These are phyloP conservation scores for Spirogloea muscicola DNA, from an alignment of 139 green algal species.

Conservation along the genomic window DNA sequence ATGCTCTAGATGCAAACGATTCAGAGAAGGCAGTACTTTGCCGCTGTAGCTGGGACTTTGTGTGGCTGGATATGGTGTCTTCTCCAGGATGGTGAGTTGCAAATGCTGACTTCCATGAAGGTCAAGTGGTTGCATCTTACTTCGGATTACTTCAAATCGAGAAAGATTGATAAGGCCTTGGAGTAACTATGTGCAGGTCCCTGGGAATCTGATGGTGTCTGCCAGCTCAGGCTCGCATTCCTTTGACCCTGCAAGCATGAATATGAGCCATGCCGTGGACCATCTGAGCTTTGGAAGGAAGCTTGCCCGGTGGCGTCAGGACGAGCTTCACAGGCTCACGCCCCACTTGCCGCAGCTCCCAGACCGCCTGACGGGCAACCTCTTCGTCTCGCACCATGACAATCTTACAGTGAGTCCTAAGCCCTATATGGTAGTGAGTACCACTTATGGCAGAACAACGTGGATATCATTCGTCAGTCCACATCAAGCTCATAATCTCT, in stretches of 20 bases:
- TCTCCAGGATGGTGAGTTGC: too few species aligned
- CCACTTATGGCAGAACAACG: neutral
- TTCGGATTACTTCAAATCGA: too few species aligned
- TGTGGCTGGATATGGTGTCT: too few species aligned
- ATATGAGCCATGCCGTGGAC: constrained; percentile 55
- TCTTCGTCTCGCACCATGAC: constrained; percentile 37
- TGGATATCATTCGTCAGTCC: neutral
- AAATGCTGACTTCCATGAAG: too few species aligned
- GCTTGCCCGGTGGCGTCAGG: constrained; percentile 4
- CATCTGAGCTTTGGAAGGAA: constrained; percentile 51
- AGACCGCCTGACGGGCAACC: constrained; percentile 3
- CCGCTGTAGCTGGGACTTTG: too few species aligned
- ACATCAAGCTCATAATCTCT: neutral
- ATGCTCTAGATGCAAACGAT: too few species aligned
- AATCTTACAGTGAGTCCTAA: constrained; percentile 41
- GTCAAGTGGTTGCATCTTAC: too few species aligned
- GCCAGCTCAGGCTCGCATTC: constrained; percentile 36
- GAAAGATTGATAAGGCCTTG: too few species aligned
- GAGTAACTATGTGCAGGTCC: constrained; percentile 11
- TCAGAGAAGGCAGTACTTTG: too few species aligned
- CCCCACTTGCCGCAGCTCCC: neutral
- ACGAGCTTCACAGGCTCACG: constrained; percentile 11
- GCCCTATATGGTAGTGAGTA: constrained; percentile 35
- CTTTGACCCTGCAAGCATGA: constrained; percentile 47
- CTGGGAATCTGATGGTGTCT: constrained; percentile 44